Conservation (phyloP, 352 stramenopile genomes). For the Phytophthora sojae region DNA sequence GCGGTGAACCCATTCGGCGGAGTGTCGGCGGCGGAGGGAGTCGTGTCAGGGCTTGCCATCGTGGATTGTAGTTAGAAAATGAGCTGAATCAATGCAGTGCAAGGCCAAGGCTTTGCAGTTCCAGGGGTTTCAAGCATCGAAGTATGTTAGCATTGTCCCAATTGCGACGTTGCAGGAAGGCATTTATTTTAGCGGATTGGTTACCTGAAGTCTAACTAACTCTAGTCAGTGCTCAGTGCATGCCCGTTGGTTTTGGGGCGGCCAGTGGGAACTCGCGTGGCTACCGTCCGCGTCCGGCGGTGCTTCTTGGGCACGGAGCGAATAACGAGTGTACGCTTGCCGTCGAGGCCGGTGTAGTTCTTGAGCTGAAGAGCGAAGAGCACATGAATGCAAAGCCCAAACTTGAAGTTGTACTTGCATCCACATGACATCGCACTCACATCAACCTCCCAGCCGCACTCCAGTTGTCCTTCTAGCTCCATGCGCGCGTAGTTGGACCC, state of each 20-base stretch:
- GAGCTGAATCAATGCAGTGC: background rate
- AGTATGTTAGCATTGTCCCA: background rate
- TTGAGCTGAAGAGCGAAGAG: background rate
- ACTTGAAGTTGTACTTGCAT: constrained; percentile 13
- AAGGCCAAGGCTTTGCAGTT: background rate
- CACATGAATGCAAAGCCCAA: constrained; percentile 3
- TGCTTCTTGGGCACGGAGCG: background rate
- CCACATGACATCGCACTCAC: background rate
- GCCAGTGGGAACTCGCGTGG: background rate
- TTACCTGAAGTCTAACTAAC: background rate
- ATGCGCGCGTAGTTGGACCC: constrained; percentile 5
- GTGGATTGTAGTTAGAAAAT: background rate
- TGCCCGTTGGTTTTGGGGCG: background rate
- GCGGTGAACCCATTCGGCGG: background rate
- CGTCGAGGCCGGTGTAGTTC: constrained; percentile 3
- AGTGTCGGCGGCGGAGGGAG: background rate
- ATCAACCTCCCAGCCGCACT: background rate
- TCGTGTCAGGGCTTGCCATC: background rate
- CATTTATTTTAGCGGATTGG: background rate
- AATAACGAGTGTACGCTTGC: constrained; percentile 5
- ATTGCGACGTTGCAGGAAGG: background rate
- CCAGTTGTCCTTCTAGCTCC: background rate
- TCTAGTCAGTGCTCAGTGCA: constrained; percentile 1
- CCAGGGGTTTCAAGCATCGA: background rate
- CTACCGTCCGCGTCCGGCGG: background rate